Base-by-base conservation (phyloP, 768 basidiomycete genomes). In the Boletus eberwhitei region DNA sequence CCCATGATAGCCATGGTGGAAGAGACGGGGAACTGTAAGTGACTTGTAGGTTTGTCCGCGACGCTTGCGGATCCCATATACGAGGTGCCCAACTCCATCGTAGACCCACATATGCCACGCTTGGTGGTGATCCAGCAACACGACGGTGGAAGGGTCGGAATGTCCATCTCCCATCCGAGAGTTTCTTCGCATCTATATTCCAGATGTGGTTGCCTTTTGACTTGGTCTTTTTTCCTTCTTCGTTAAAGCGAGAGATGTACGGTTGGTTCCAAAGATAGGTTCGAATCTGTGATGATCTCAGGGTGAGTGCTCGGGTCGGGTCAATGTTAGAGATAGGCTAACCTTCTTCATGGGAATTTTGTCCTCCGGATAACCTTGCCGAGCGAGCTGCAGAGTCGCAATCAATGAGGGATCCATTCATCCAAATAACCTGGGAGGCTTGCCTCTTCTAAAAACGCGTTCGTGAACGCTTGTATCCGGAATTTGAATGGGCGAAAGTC, bases 401-500 rank as follows among this genome's bases (percentile, higher is more conserved):
- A 49, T 71, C 51, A 55, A 49, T 41, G 34, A 51, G 31, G n/a
- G 11, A 43, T 40, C 19, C 36, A 19, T 50, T 42, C 26, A 35
- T 59, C 46, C 35, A 35, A 55, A 52, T 16, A 52, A 38, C 31
- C 38, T 22, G 34, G 21, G 13, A 52, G 29, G 66, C 75, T 61
- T 69, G 90, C 90, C 77, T 93, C 89, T 71, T 98, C 97, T 60
- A 94, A 77, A 66, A 98, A 98, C 4, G 89, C 90, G 64, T 93
- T 90, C 7, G 95, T 98, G 73, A 99, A 99, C 1, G 96, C 96
- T 67, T 93, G 92, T 61, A 99, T 99, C 54, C 96, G 85, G 75
- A 99, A 99, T 73, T 98, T 98, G 84, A 99, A 98, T 45, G 96
- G 96, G 26, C 96, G 84, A 73, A 96, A 99, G 72, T 98, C 96